Evolutionary conservation across 495 filamentous ascomycete genomes (phyloP), one percentile per base, ranked within the genome.

Genomic region (Podospora pseudocomata): DNA sequence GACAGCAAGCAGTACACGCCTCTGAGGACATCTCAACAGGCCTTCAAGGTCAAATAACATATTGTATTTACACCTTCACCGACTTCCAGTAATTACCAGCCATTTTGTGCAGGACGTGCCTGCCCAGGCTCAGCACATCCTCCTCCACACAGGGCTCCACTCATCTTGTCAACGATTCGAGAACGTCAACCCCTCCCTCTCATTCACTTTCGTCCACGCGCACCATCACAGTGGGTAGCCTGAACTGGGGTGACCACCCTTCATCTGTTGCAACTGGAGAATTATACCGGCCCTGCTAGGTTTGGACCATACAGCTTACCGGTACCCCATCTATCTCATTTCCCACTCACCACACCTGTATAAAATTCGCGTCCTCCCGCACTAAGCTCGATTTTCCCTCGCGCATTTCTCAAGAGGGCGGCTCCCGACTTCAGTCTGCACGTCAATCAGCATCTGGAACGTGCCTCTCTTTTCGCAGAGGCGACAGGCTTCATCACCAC

Each of bases 311-410:
- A 62, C 60, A 30, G 60, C 7, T 62, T 62, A 15, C 30, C 26
- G 23, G 7, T 62, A 30, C 30, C 4, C 23, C 18, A 58, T 71
- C 68, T 66, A 68, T 75, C 64, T 63, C 67, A 69, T 63, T 70
- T 73, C 58, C 65, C 60, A 63, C 58, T 19, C 18, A 34, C 30
- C 18, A 34, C 39, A 62, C 39, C 65, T 66, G 59, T 76, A 76
- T 78, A 78, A 76, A 72, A 69, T 68, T 74, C 70, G 67, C 58
- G 55, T 61, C 67, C 65, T 68, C 72, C 75, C 74, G 71, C 73
- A 74, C 74, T 76, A 76, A 60, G 68, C 76, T 75, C 69, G 65
- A 76, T 78, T 75, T 74, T 74, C 73, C 69, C 70, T 68, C 70
- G 70, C 65, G 60, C 68, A 65, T 72, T 68, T 66, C 70, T 55